Percentiles rank a stretch among this genome's conserved stretches.
These are phyloP conservation scores for Pythium aquatile DNA, from an alignment of 352 stramenopile species.

Conservation along the genomic window DNA sequence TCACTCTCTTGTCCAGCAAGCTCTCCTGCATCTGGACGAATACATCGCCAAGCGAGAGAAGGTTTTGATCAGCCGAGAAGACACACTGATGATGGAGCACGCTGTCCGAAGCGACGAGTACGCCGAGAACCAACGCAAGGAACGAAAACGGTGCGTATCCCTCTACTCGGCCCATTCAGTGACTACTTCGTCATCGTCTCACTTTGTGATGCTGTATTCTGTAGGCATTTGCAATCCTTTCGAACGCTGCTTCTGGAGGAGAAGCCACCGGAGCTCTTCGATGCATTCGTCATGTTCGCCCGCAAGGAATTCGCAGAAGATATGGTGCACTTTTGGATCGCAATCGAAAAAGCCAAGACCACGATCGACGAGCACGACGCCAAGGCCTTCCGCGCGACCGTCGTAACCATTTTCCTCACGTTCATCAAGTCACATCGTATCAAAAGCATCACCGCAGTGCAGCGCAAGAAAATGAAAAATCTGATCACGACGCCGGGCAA, in stretches of 20 bases:
- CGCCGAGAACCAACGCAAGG: background rate
- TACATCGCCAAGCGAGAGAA: constrained; percentile 26
- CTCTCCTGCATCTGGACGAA: constrained; percentile 4
- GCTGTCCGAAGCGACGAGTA: constrained; percentile 8
- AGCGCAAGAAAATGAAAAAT: constrained; percentile 71
- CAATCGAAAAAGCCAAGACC: constrained; percentile 53
- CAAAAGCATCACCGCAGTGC: constrained; percentile 58
- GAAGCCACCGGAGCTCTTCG: constrained; percentile 21
- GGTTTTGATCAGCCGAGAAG: constrained; percentile 12
- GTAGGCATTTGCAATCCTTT: constrained; percentile 38
- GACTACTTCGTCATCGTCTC: background rate
- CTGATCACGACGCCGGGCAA: constrained; percentile 56
- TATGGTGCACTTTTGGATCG: constrained; percentile 57
- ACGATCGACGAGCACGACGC: constrained; percentile 18
- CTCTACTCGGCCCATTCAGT: too few relatives aligned
- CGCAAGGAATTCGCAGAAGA: constrained; percentile 56
- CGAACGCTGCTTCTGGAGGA: constrained; percentile 40
- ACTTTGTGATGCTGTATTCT: background rate
- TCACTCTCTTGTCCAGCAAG: constrained; percentile 11
- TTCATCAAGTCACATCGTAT: constrained; percentile 65
- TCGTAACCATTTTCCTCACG: constrained; percentile 49
- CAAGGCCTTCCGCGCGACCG: constrained; percentile 42
- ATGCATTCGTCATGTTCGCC: constrained; percentile 43
- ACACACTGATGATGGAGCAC: constrained; percentile 10
- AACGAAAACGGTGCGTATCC: constrained; percentile 17